Conservation (phyloP, 768 basidiomycete genomes). For the Boletus sp. region DNA sequence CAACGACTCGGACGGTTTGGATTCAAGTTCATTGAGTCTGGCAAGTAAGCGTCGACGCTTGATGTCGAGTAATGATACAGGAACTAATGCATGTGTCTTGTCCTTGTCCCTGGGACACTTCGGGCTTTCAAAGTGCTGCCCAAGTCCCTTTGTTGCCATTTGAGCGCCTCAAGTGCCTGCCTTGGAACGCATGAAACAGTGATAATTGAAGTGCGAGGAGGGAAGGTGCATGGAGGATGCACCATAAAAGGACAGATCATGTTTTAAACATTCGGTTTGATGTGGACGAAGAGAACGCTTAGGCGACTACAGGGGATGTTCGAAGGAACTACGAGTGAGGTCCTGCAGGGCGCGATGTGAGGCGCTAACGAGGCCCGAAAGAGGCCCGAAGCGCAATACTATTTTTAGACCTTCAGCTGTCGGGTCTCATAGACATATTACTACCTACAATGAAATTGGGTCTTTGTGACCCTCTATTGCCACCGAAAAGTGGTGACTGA, state of each 20-base stretch:
- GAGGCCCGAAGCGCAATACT: no score
- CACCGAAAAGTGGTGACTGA: no score
- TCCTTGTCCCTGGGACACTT: slow-evolving; percentile 12
- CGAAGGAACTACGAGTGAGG: no score
- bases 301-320: no score
- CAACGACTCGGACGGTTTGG: not conserved
- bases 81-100: slow-evolving; percentile 3
- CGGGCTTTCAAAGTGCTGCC: slow-evolving; percentile 20
- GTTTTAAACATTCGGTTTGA: not conserved
- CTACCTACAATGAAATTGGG: not conserved
- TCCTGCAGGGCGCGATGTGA: no score
- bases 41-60: not conserved
- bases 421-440: not conserved
- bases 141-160: slow-evolving; percentile 12
- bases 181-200: not conserved
- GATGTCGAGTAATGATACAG: not conserved
- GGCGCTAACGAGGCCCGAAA: not conserved
- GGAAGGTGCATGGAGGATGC: not conserved
- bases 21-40: not conserved
- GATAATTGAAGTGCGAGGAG: not conserved
- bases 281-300: no score
- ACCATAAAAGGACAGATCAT: not conserved
- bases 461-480: not conserved
- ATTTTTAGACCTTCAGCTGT: no score
- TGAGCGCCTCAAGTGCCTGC: not conserved